A percentile compares a stretch with the other conserved stretches of the same genome.
These are phyloP conservation scores for Tuber calosporum DNA, from an alignment of 495 filamentous ascomycete genomes.

Conservation along the genomic window DNA sequence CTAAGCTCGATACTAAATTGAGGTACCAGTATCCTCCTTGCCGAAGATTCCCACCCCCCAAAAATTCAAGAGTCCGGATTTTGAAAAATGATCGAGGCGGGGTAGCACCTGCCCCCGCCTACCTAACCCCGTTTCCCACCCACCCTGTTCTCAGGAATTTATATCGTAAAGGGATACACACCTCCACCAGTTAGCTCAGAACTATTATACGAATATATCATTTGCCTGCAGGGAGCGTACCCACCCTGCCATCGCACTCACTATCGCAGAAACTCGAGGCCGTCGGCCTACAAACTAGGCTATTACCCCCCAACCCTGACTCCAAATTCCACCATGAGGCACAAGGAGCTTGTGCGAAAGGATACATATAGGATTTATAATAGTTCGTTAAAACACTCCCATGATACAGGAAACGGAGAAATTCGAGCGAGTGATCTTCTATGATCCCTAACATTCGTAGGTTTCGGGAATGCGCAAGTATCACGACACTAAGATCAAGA, in stretches of 20 bases:
- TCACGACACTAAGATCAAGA: background rate
- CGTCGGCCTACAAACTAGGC: background rate
- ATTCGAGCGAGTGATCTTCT: background rate
- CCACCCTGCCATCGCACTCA: background rate
- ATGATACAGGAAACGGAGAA: background rate
- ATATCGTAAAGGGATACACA: background rate
- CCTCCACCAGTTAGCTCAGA: background rate
- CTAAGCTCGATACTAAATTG: background rate
- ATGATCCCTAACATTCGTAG: background rate
- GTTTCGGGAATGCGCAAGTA: background rate
- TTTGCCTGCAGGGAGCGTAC: background rate
- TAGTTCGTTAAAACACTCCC: background rate
- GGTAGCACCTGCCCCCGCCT: background rate
- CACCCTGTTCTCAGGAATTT: background rate
- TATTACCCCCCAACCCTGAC: background rate
- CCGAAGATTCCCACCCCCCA: background rate
- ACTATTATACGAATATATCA: background rate
- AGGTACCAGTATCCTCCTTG: background rate
- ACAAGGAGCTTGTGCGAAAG: background rate
- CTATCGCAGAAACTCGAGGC: background rate
- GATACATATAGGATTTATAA: background rate
- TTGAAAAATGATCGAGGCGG: background rate
- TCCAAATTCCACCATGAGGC: background rate
- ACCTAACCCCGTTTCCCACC: background rate
- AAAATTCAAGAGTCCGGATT: background rate